Evolutionary conservation across 192 early-diverging fungal species (phyloP).

Genomic region (Linnemannia hyalina): DNA sequence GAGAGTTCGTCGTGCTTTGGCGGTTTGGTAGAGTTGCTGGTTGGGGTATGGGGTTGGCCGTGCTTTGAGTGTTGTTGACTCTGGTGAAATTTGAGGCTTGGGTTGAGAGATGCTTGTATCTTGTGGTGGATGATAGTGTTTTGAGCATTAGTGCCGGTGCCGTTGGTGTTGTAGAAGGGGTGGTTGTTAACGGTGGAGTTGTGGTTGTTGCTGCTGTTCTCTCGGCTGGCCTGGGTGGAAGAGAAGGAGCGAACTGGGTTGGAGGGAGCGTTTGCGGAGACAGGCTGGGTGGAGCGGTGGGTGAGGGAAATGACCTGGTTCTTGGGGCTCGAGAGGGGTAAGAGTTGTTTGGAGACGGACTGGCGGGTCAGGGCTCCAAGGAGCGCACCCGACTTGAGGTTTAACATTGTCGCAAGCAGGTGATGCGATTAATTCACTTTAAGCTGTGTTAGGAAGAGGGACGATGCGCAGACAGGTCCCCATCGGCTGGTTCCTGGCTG

Average conservation of each 20-base stretch:
- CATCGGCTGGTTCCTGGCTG: too few species aligned
- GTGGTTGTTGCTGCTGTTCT: slow-evolving; percentile 38
- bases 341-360: slow-evolving; percentile 33
- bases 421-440: neutral
- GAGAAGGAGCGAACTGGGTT: slow-evolving; percentile 52
- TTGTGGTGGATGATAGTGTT: slow-evolving; percentile 10
- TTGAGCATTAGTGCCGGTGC: neutral
- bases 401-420: slow-evolving; percentile 8
- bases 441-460: too few species aligned
- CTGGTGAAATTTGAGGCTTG: slow-evolving; percentile 25
- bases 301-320: slow-evolving; percentile 41
- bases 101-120: slow-evolving; percentile 23
- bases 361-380: slow-evolving; percentile 45
- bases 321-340: slow-evolving; percentile 44
- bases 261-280: slow-evolving; percentile 28
- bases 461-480: too few species aligned
- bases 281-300: slow-evolving; percentile 37
- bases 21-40: neutral
- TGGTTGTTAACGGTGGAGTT: slow-evolving; percentile 9
- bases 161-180: slow-evolving; percentile 14
- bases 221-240: slow-evolving; percentile 42
- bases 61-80: neutral
- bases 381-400: slow-evolving; percentile 40
- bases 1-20: slow-evolving; percentile 38
- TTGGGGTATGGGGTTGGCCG: neutral